Base-by-base conservation (phyloP, 306 rosid species). In the Ammopiptanthus mongolicus region DNA sequence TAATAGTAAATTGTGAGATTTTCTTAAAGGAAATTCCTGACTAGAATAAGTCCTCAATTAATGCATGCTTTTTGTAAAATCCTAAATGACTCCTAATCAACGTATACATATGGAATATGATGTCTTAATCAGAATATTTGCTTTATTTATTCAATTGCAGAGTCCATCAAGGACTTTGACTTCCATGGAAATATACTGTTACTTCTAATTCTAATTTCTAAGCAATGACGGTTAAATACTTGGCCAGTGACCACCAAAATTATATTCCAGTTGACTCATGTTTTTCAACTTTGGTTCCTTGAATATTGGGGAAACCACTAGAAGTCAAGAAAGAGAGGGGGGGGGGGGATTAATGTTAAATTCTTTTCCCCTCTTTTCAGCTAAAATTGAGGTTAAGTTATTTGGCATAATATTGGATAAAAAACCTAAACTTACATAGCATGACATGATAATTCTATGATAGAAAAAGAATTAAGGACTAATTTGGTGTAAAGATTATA, bases 201-300 rank as follows among this genome's bases (percentile, higher is more conserved):
- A 70, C 52, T 51, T 31, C 42, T 60, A 51, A 74, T 74, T 72
- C 42, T 39, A 81, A 60, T 31, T 76, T 44, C 19, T 23, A 48
- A 75, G 36, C 21, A 62, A 55, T 46, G 52, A 67, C 44, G 8
- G 23, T 62, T 46, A 75, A 79, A 63, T 25, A 8, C 36, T 39
- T 59, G 33, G 25, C 33, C 42, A 6, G 42, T 36, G 37, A 33
- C 7, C 73, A 57, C 65, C n/a, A 21, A 34, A 64, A 65, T 63
- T 41, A 65, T 71, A 36, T 71, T 68, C 39, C 19, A 70, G 71
- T 80, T 73, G 81, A 81, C 85, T 69, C 37, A 18, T 46, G 64
- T 10, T 23, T 67, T 39, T 73, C 18, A 48, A 36, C 18, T 75
- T 70, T 71, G 48, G 23, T 50, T 72, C 82, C 76, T 48, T 36